Conservation (phyloP, 2,329 filamentous ascomycete genomes). For the Hymenoscyphus scutula region DNA sequence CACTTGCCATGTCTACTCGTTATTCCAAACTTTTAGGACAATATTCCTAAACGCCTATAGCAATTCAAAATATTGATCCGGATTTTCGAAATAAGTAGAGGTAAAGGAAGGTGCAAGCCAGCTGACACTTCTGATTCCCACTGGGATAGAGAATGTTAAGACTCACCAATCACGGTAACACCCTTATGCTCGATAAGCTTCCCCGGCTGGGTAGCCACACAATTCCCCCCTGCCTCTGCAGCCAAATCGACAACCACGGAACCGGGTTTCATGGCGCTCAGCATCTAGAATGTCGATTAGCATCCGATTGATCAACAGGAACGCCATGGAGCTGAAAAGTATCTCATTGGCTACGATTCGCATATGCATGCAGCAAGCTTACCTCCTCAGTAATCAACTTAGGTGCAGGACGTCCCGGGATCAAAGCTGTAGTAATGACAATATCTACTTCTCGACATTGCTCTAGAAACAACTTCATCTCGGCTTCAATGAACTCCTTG, state of each 20-base stretch:
- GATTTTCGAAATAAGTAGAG: too few relatives aligned
- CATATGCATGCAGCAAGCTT: conserved; percentile 19
- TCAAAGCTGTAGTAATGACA: conserved; percentile 88
- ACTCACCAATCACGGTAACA: conserved; percentile 77
- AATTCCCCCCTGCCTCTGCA: conserved; percentile 85
- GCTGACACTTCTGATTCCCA: too few relatives aligned
- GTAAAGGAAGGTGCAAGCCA: too few relatives aligned
- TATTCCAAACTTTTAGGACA: too few relatives aligned
- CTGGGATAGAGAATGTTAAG: not conserved
- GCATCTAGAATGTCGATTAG: conserved; percentile 50
- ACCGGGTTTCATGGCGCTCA: conserved; percentile 72
- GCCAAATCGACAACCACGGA: conserved; percentile 87
- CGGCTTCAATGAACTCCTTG: conserved; percentile 86
- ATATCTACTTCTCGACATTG: conserved; percentile 88
- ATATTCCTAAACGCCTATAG: too few relatives aligned
- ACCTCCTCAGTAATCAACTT: conserved; percentile 75
- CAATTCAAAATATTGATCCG: too few relatives aligned
- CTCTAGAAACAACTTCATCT: conserved; percentile 89
- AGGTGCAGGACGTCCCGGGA: conserved; percentile 79
- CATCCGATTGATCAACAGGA: not conserved
- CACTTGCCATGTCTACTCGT: too few relatives aligned
- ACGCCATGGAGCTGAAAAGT: conserved; percentile 45
- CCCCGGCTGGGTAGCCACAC: conserved; percentile 74
- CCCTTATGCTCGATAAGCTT: conserved; percentile 69
- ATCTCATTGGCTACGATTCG: conserved; percentile 32